phyloP scores from a whole-genome alignment of 1,284 basidiomycete species.

The Moniliophthora roreri region DNA sequence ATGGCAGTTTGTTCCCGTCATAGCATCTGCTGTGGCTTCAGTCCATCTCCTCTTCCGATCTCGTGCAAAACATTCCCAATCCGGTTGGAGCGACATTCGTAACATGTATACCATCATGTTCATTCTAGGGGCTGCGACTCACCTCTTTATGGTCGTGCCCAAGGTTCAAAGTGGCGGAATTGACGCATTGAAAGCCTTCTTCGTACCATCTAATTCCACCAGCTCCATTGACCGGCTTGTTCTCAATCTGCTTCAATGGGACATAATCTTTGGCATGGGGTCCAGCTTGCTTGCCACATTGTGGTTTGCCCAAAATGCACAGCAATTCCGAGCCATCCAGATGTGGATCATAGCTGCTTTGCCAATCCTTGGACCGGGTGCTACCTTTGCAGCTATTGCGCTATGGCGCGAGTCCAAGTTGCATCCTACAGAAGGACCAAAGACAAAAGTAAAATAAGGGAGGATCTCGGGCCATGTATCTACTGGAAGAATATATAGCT shows the following conservation, averaged over 20 bases:
- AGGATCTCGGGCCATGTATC: neutral
- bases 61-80: conserved; percentile 5
- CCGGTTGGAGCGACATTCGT: conserved; percentile 8
- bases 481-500: too few relatives aligned
- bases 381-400: conserved; percentile 8
- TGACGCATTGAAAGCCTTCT: conserved; percentile 5
- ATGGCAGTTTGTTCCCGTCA: conserved; percentile 47
- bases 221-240: conserved; percentile 7
- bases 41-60: conserved; percentile 24
- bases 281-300: conserved; percentile 12
- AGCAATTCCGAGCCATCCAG: conserved; percentile 8
- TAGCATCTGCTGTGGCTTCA: conserved; percentile 28
- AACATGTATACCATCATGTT: conserved; percentile 8
- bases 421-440: neutral
- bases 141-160: conserved; percentile 6
- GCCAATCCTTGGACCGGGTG: conserved; percentile 9
- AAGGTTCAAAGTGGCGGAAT: neutral
- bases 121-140: conserved; percentile 5
- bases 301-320: conserved; percentile 9
- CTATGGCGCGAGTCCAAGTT: conserved; percentile 14
- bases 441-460: neutral
- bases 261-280: conserved; percentile 10
- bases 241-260: conserved; percentile 15
- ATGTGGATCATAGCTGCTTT: conserved; percentile 9
- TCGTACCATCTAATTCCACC: conserved; percentile 8